These are phyloP conservation scores for Xylaria sp. DNA, from an alignment of 2,329 filamentous ascomycete genomes.

Conservation along the genomic window DNA sequence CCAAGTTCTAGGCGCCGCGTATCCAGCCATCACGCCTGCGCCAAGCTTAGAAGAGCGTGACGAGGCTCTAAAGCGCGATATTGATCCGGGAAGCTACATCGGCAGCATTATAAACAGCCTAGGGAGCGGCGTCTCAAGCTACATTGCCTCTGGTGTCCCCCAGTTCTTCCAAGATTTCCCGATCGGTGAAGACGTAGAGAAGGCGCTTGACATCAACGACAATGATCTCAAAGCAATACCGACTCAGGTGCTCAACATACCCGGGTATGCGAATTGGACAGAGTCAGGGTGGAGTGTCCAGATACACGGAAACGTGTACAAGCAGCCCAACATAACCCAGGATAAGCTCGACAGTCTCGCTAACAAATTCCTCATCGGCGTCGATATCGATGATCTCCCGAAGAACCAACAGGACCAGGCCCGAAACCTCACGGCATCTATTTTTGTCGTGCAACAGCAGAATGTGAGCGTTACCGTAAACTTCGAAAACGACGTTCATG, in stretches of 20 bases:
- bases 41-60: constrained; percentile 53
- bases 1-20: constrained; percentile 43
- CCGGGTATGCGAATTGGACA: constrained; percentile 80
- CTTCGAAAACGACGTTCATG: constrained; percentile 58
- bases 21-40: constrained; percentile 60
- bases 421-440: constrained; percentile 76
- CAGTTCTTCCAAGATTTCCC: constrained; percentile 75
- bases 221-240: constrained; percentile 69
- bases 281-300: constrained; percentile 79
- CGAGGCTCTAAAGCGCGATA: constrained; percentile 48
- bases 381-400: constrained; percentile 68
- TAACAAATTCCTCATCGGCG: constrained; percentile 75
- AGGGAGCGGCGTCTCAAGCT: constrained; percentile 66
- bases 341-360: constrained; percentile 74
- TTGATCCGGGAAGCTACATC: constrained; percentile 61
- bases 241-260: constrained; percentile 76
- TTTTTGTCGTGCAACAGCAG: constrained; percentile 79
- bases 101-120: constrained; percentile 61
- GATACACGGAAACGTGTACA: constrained; percentile 84
- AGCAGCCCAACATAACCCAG: constrained; percentile 74
- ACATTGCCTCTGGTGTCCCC: constrained; percentile 71
- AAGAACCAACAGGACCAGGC: constrained; percentile 71
- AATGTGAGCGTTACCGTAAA: constrained; percentile 71
- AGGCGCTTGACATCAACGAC: constrained; percentile 68
- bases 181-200: constrained; percentile 68